Base-by-base conservation (phyloP, 768 basidiomycete species). In the Leccinum broughii region DNA sequence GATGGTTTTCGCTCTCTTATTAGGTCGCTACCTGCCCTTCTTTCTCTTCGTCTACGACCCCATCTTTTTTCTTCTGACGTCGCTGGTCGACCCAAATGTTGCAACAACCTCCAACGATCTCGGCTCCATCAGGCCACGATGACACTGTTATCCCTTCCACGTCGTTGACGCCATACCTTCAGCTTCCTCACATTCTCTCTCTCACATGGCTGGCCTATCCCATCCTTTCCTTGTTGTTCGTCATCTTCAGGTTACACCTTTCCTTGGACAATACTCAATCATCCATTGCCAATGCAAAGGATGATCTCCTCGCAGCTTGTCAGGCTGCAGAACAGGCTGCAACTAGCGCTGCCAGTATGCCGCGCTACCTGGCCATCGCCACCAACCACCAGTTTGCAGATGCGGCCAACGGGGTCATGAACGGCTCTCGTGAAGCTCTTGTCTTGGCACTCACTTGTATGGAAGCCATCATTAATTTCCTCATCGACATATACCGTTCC, bases 181-280 rank as follows among this genome's bases (percentile, higher is more conserved):
- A 86, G 64, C 88, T 95, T 37, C 81, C 86, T 30, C 87, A 95
- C 68, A 81, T 93, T 51, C 83, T 96, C 32, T 93, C 93, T 24
- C 84, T 96, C 13, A 83, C 91, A 70, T 92, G 93, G 89, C 88
- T 98, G 41, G 92, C 94, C 9, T 94, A 93, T 64, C 93, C 93
- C 34, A 87, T 97, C 30, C 77, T 96, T 46, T 95, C 94, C 26
- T 85, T 98, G 59, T 72, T 94, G 64, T 91, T 98, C 70, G 85
- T 95, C 72, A 89, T 89, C 35, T 93, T 94, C 69, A 85, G 92
- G 57, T 82, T 97, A 41, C 83, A 88, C 61, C 72, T 90, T 11
- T 92, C 93, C 26, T 82, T 89, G 6, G 80, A 80, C 22, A 82
- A 88, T 13, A 85, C 93, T 4, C 81, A 90, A 68, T 79, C 82